Evolutionary conservation across 192 early-diverging fungal species (phyloP).

Genomic region (Rhizophagus sp.): DNA sequence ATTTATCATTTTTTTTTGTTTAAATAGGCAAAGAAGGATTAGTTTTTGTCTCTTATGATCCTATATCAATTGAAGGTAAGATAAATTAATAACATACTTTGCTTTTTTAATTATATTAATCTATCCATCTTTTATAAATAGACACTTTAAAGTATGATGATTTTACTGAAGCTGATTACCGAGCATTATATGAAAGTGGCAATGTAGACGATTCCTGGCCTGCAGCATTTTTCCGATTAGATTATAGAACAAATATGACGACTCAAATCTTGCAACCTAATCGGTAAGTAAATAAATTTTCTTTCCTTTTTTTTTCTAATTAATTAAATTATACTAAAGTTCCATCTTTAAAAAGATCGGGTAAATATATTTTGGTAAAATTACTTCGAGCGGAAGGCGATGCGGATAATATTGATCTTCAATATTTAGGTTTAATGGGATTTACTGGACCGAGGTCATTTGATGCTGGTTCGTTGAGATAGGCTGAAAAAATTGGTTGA

Average conservation of each 20-base stretch:
- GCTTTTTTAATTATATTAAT: background rate
- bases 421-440: constrained; percentile 57
- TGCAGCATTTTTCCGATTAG: constrained; percentile 38
- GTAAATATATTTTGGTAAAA: constrained; percentile 54
- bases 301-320: background rate
- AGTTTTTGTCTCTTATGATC: constrained; percentile 52
- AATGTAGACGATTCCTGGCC: constrained; percentile 30
- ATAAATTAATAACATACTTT: background rate
- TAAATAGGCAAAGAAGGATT: constrained; percentile 50
- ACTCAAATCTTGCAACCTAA: background rate
- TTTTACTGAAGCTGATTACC: constrained; percentile 37
- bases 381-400: constrained; percentile 42
- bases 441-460: constrained; percentile 24
- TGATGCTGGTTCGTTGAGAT: constrained; percentile 26
- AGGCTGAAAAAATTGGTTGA: background rate
- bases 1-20: background rate
- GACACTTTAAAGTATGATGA: constrained; percentile 39
- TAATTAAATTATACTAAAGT: background rate
- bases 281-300: constrained; percentile 6
- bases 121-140: constrained; percentile 1
- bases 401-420: constrained; percentile 57
- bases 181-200: constrained; percentile 10
- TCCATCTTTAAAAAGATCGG: constrained; percentile 37
- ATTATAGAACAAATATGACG: background rate
- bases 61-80: constrained; percentile 43